A percentile compares a stretch with the other conserved stretches of the same genome.
These are phyloP conservation scores for Bisporella sp. DNA, from an alignment of 2,329 filamentous ascomycete genomes.

Conservation along the genomic window DNA sequence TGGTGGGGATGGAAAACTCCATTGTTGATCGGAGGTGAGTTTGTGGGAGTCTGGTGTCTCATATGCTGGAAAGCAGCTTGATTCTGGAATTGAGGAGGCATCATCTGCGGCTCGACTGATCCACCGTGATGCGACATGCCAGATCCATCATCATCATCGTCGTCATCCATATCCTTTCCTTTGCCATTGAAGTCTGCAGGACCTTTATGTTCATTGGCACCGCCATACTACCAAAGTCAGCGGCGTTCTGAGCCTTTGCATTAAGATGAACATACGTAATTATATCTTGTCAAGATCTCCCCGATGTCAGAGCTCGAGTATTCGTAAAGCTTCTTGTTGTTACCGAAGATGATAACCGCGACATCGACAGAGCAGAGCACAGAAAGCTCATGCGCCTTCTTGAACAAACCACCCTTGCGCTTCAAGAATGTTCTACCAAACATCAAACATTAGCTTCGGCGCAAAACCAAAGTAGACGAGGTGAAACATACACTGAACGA, in stretches of 20 bases:
- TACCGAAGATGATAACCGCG: slow-evolving; percentile 96
- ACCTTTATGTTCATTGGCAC: slow-evolving; percentile 92
- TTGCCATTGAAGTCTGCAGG: slow-evolving; percentile 85
- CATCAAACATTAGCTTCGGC: slow-evolving; percentile 7
- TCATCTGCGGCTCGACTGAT: slow-evolving; percentile 47
- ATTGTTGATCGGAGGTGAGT: slow-evolving; percentile 77
- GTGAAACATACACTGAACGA: slow-evolving; percentile 72
- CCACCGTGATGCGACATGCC: slow-evolving; percentile 43
- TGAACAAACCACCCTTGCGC: slow-evolving; percentile 97
- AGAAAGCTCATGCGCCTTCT: slow-evolving; percentile 97
- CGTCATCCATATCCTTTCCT: slow-evolving; percentile 64
- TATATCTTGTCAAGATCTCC: slow-evolving; percentile 79
- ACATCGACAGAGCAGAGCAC: slow-evolving; percentile 98
- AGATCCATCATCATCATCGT: slow-evolving; percentile 71
- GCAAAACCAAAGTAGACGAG: not conserved
- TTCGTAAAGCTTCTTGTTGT: slow-evolving; percentile 98
- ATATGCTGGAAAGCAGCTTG: slow-evolving; percentile 71
- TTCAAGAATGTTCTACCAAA: slow-evolving; percentile 82
- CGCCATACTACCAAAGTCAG: slow-evolving; percentile 63
- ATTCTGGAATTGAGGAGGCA: slow-evolving; percentile 64
- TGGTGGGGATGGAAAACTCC: slow-evolving; percentile 33
- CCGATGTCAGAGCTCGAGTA: slow-evolving; percentile 93
- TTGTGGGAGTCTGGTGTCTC: slow-evolving; percentile 74
- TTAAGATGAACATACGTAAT: slow-evolving; percentile 65
- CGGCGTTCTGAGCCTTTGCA: slow-evolving; percentile 1